Percentiles rank a stretch among this genome's conserved stretches.
phyloP scores from a whole-genome alignment of 768 basidiomycete genomes.

The Lentinula lateritia region DNA sequence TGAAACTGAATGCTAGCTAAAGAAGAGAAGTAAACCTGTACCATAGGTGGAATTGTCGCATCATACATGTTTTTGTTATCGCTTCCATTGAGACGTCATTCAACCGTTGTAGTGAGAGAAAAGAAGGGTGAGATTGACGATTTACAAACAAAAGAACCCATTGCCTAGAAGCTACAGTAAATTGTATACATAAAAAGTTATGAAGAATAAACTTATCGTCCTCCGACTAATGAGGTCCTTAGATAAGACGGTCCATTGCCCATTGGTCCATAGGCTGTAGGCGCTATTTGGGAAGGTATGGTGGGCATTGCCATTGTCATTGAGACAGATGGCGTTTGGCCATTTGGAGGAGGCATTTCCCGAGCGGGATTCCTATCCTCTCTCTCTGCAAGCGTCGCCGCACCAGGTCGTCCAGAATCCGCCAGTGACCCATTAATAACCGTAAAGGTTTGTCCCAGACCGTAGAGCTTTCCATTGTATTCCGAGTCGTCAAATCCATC shows the following conservation, averaged over 20 bases:
- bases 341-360: conserved; percentile 51
- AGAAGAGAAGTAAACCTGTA: no score
- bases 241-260: conserved; percentile 55
- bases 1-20: not conserved
- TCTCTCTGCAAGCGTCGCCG: conserved; percentile 77
- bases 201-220: conserved; percentile 26
- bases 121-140: not conserved
- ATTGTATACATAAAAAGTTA: not conserved
- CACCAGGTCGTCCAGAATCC: conserved; percentile 55
- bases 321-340: conserved; percentile 31
- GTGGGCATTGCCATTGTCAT: conserved; percentile 47
- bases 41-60: no score
- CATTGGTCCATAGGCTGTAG: conserved; percentile 58
- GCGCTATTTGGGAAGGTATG: conserved; percentile 40
- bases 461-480: conserved; percentile 80
- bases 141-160: conserved; percentile 11
- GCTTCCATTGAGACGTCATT: no score
- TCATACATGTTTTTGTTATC: no score
- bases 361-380: conserved; percentile 56
- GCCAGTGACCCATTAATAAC: conserved; percentile 53
- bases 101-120: not conserved
- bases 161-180: conserved; percentile 6
- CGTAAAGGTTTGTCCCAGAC: conserved; percentile 76
- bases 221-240: conserved; percentile 54
- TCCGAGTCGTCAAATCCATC: conserved; percentile 81